Conservation (phyloP, 495 filamentous ascomycete genomes). For the Neurospora sp. region DNA sequence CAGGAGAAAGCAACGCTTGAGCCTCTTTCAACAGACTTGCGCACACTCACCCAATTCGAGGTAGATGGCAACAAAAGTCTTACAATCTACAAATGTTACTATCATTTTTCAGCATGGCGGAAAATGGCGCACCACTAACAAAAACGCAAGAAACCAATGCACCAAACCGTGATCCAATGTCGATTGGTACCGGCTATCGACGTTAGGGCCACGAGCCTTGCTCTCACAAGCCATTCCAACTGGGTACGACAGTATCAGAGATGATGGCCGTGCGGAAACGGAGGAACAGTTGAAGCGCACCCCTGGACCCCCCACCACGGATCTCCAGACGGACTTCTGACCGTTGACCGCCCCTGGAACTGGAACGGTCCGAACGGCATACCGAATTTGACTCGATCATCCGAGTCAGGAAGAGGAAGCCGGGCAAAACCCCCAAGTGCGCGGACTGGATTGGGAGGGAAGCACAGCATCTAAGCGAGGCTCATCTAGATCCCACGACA, state of each 20-base stretch:
- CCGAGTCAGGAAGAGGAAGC: background rate
- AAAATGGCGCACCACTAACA: background rate
- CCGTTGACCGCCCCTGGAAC: no score
- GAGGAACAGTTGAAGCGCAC: background rate
- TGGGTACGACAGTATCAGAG: no score
- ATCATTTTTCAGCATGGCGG: background rate
- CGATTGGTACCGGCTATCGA: background rate
- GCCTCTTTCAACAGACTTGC: no score
- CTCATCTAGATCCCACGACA: background rate
- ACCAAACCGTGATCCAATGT: background rate
- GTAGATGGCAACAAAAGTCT: no score
- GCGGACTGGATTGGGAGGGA: no score
- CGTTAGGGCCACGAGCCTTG: background rate
- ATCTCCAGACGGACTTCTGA: no score
- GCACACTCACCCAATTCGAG: no score
- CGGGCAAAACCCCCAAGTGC: no score
- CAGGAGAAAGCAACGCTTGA: no score
- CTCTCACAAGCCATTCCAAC: background rate
- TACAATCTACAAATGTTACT: no score
- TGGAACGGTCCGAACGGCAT: background rate
- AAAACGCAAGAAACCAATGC: background rate
- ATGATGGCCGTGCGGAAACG: background rate
- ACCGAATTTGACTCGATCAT: background rate
- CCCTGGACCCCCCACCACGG: background rate
- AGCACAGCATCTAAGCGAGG: background rate